Percentiles rank a stretch among this genome's conserved stretches.
Evolutionary conservation across 108 stramenopile genomes (phyloP).

Genomic region (Cyclotella baltica): DNA sequence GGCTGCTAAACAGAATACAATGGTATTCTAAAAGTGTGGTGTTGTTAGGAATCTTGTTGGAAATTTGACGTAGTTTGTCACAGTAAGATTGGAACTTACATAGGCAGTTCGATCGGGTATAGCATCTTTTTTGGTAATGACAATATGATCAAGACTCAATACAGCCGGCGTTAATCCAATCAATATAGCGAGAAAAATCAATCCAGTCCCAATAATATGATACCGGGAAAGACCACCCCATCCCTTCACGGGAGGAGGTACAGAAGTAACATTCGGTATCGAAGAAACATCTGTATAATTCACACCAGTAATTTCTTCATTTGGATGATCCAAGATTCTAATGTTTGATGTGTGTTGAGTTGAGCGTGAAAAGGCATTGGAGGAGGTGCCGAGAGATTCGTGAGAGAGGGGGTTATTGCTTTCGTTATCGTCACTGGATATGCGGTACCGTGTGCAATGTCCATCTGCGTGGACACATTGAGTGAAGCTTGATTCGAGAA

Average conservation of each 20-base stretch:
- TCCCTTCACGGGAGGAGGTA: constrained; percentile 56
- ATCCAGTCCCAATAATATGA: constrained; percentile 67
- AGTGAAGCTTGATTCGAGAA: constrained; percentile 42
- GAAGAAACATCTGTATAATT: constrained; percentile 16
- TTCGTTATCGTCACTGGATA: constrained; percentile 11
- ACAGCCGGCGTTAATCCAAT: constrained; percentile 72
- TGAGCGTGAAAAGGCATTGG: constrained; percentile 18
- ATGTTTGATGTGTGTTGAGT: constrained; percentile 16
- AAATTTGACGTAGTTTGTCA: too few species aligned
- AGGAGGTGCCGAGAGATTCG: constrained; percentile 5
- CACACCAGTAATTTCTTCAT: not conserved
- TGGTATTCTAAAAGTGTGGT: too few species aligned
- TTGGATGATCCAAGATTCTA: constrained; percentile 16
- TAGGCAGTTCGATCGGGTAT: constrained; percentile 75
- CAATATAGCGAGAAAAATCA: constrained; percentile 75
- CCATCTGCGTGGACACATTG: constrained; percentile 81
- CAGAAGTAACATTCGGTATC: constrained; percentile 5
- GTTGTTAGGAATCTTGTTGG: too few species aligned
- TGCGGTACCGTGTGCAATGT: constrained; percentile 32
- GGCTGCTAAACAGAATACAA: constrained; percentile 69
- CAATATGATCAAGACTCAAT: constrained; percentile 65
- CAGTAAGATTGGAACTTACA: too few species aligned
- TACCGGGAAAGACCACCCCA: constrained; percentile 73
- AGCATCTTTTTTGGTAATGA: constrained; percentile 61
- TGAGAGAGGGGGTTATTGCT: constrained; percentile 6